Conservation (phyloP, 371 early-diverging fungal genomes). For the Rhizopus microsporus region DNA sequence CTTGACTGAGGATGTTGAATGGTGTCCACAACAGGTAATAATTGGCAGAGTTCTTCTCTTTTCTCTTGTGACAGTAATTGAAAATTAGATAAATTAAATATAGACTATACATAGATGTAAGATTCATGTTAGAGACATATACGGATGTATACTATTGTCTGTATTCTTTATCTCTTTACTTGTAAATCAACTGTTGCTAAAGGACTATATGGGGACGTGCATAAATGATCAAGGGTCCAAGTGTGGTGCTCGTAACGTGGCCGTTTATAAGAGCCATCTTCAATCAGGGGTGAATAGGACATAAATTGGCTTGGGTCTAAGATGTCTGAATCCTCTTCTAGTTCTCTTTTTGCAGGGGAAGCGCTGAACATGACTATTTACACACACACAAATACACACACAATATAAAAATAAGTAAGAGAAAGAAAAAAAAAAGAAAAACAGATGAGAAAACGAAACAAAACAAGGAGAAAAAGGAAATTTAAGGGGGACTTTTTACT, state of each 20-base stretch:
- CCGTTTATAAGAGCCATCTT: conserved; percentile 15
- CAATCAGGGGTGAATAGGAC: conserved; percentile 20
- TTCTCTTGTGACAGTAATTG: conserved; percentile 41
- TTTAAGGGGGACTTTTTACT: conserved; percentile 13
- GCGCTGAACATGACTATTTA: conserved; percentile 9
- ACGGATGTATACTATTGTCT: conserved; percentile 9
- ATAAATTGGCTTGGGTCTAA: conserved; percentile 35
- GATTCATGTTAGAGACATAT: conserved; percentile 4
- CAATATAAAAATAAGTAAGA: not conserved
- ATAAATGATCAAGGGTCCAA: conserved; percentile 36
- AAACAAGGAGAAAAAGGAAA: not conserved
- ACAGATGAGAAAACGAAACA: not conserved
- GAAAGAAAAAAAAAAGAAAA: conserved; percentile 4
- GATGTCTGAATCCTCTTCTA: conserved; percentile 19
- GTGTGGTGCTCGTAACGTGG: conserved; percentile 29
- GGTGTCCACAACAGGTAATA: conserved; percentile 36
- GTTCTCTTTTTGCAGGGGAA: conserved; percentile 15
- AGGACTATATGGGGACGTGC: conserved; percentile 33
- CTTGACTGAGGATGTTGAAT: not conserved
- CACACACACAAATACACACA: not conserved
- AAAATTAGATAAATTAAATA: conserved; percentile 41
- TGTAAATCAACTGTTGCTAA: conserved; percentile 41
- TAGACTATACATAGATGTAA: conserved; percentile 21
- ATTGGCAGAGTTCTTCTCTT: conserved; percentile 30
- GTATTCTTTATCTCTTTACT: conserved; percentile 21